phyloP scores from a whole-genome alignment of 768 basidiomycete genomes.

The Trametes cingulata region DNA sequence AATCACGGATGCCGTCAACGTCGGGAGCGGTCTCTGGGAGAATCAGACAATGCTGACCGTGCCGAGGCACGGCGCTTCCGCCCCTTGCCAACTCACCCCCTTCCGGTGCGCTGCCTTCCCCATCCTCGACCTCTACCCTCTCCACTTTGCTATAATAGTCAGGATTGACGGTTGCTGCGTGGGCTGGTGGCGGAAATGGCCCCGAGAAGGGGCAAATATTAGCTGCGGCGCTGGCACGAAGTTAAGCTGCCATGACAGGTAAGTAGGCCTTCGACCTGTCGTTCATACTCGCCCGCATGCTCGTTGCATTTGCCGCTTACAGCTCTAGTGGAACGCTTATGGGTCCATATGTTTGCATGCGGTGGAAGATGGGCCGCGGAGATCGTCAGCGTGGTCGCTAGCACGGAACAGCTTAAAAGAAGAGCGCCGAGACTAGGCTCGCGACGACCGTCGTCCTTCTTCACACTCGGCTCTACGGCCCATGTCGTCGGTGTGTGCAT shows the following conservation, averaged over 20 bases:
- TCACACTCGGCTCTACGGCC: neutral
- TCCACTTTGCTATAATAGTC: too few species aligned
- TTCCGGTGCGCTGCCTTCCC: too few species aligned
- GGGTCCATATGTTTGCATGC: neutral
- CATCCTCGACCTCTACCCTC: too few species aligned
- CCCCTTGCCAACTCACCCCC: too few species aligned
- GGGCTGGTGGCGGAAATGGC: too few species aligned
- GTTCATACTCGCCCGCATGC: neutral
- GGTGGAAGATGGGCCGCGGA: neutral
- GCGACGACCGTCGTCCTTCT: neutral
- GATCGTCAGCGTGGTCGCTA: neutral
- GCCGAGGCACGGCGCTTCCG: too few species aligned
- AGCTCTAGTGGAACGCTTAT: neutral
- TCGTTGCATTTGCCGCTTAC: neutral
- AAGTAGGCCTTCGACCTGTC: neutral
- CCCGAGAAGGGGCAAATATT: too few species aligned
- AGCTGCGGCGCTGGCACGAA: neutral
- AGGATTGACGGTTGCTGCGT: too few species aligned
- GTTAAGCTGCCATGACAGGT: neutral
- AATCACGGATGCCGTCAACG: too few species aligned
- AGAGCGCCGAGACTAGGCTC: neutral
- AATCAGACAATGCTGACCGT: too few species aligned
- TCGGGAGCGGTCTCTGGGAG: too few species aligned
- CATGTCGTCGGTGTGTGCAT: neutral
- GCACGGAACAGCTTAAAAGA: neutral